Evolutionary conservation across 2,329 filamentous ascomycete species (phyloP).

Genomic region (Helminthosporium solani): DNA sequence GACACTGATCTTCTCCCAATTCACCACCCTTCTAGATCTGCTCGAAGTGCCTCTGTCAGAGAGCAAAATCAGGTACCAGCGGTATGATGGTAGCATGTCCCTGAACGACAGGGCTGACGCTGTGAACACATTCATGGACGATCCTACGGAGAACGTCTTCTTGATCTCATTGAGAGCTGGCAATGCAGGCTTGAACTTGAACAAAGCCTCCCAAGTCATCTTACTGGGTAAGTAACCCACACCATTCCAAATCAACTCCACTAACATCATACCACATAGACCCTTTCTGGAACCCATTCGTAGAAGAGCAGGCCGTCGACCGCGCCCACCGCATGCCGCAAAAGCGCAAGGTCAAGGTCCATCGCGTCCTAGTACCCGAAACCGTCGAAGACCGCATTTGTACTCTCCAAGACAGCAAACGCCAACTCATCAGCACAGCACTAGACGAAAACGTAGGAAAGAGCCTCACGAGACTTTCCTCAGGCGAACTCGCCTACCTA

Average conservation of each 20-base stretch:
- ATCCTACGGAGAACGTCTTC: slow-evolving; percentile 65
- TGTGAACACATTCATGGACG: slow-evolving; percentile 66
- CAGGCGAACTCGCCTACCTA: slow-evolving; percentile 68
- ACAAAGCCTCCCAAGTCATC: slow-evolving; percentile 79
- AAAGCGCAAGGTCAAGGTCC: slow-evolving; percentile 69
- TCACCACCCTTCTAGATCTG: slow-evolving; percentile 75
- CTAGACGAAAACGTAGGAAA: slow-evolving; percentile 73
- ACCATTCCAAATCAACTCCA: slow-evolving; percentile 64
- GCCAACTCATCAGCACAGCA: slow-evolving; percentile 72
- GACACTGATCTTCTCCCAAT: slow-evolving; percentile 80
- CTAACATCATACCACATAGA: neutral
- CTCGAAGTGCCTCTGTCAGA: slow-evolving; percentile 69
- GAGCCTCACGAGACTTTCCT: slow-evolving; percentile 65
- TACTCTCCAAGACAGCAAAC: slow-evolving; percentile 74
- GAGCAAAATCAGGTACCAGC: slow-evolving; percentile 60
- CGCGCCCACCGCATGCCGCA: slow-evolving; percentile 88
- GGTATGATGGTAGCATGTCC: slow-evolving; percentile 77
- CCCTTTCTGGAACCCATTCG: slow-evolving; percentile 69
- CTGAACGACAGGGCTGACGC: slow-evolving; percentile 65
- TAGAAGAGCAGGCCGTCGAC: slow-evolving; percentile 90
- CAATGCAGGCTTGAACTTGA: slow-evolving; percentile 83
- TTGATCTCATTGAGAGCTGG: slow-evolving; percentile 78
- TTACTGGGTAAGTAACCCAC: slow-evolving; percentile 63
- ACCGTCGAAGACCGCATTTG: slow-evolving; percentile 90
- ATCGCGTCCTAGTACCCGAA: slow-evolving; percentile 71